Evolutionary conservation across 768 basidiomycete genomes (phyloP).

Genomic region (Pholiota microspora): DNA sequence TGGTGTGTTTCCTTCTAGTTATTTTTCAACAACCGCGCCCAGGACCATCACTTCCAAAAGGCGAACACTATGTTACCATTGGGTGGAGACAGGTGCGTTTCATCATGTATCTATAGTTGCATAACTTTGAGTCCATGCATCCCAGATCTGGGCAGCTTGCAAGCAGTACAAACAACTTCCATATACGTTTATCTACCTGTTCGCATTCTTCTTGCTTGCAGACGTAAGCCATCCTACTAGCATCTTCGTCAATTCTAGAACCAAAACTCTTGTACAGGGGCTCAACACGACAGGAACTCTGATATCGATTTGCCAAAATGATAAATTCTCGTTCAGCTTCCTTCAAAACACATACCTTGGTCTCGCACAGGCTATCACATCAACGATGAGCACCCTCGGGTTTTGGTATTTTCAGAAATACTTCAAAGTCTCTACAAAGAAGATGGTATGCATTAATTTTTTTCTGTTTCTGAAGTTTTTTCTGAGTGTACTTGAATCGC

Average conservation of each 20-base stretch:
- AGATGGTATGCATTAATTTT: conserved; percentile 55
- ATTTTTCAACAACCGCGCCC: conserved; percentile 84
- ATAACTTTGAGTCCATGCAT: background rate
- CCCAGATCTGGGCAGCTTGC: conserved; percentile 71
- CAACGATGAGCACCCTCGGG: conserved; percentile 66
- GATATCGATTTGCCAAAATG: conserved; percentile 74
- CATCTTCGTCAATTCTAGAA: background rate
- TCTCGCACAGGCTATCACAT: conserved; percentile 72
- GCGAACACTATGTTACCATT: conserved; percentile 73
- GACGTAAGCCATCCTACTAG: conserved; percentile 44
- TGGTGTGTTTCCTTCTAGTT: conserved; percentile 38
- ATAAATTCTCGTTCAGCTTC: conserved; percentile 81
- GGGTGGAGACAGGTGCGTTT: conserved; percentile 80
- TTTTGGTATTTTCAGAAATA: conserved; percentile 85
- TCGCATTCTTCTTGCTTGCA: conserved; percentile 75
- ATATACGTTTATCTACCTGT: conserved; percentile 78
- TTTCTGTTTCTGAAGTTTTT: background rate
- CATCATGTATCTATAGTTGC: background rate
- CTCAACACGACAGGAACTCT: conserved; percentile 79
- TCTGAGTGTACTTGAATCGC: background rate
- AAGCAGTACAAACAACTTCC: conserved; percentile 79
- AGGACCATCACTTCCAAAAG: conserved; percentile 75
- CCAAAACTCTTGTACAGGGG: conserved; percentile 42
- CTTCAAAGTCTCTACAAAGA: conserved; percentile 79
- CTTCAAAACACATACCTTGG: conserved; percentile 79